Evolutionary conservation across 2,329 filamentous ascomycete genomes (phyloP), one percentile per base, ranked within the genome.

Genomic region (Paraconiothyrium sp.): DNA sequence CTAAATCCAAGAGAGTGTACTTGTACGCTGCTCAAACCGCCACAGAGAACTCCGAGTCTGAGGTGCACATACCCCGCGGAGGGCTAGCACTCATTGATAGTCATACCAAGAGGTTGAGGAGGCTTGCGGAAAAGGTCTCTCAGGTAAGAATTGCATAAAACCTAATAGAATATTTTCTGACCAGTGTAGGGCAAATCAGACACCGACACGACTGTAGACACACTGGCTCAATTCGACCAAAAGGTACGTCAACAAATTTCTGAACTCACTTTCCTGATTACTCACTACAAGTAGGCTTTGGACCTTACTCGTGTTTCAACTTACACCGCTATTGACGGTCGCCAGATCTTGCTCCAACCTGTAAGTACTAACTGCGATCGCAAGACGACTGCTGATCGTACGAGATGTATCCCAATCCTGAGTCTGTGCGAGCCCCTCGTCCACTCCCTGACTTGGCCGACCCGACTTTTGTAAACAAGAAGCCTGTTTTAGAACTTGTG

Each of bases 1-100:
- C 54, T 0, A 9, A 11, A 4, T 13, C 7, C 9, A 49, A 59
- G 59, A 60, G 16, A 41, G n/a, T 54, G 16, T 61, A 16, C 54
- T 41, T 22, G 27, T 11, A 22, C 16, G 22, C 20, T 24, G 24
- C 46, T 14, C 9, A 22, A 20, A 13, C 14, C 16, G 34, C 57
- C 6, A 30, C 39, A 8, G 43, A 54, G 8, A 14, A 27, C 0
- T 39, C 34, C 13, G 13, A 10, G 0, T 48, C 20, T 3, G 58
- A 60, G 32, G 59, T 63, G 43, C 64, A 71, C 48, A 37, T 76
- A n/a, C 75, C 74, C 1, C 64, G 64, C 44, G 62, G 68, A 4
- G 72, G 62, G 2, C 62, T 77, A 20, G 71, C 63, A 11, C 59
- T 77, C 22, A 43, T 77, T 1, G 34, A 64, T 11, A 61, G 41